Percentiles rank a stretch among this genome's conserved stretches.
Conservation (phyloP, 129 eudicot species). For the Calendula officinalis region DNA sequence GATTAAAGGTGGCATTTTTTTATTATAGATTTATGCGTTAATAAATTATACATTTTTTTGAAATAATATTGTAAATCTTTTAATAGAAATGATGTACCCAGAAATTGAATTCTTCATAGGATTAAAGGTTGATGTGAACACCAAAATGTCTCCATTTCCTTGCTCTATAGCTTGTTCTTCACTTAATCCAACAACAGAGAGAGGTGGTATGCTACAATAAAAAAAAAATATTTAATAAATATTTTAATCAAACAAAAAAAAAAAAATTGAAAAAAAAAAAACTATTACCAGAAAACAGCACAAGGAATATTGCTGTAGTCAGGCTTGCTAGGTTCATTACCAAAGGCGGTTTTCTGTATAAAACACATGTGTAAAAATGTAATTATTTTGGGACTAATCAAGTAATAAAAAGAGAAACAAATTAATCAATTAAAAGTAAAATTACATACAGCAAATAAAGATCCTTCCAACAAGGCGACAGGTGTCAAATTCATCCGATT, state of each 20-base stretch:
- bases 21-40: no score
- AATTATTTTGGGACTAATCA: conserved; percentile 1
- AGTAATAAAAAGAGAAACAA: no score
- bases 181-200: conserved; percentile 93
- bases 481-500: conserved; percentile 96
- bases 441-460: conserved; percentile 72
- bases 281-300: conserved; percentile 89
- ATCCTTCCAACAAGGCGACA: conserved; percentile 93
- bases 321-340: conserved; percentile 67
- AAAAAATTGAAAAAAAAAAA: background rate
- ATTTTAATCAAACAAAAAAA: background rate
- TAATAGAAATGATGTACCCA: conserved; percentile 50
- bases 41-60: no score
- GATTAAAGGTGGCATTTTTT: no score
- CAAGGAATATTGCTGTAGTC: conserved; percentile 72
- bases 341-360: conserved; percentile 85
- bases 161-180: conserved; percentile 90
- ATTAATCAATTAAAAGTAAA: conserved; percentile 2
- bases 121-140: conserved; percentile 86
- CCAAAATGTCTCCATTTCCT: conserved; percentile 71
- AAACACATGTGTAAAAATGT: conserved; percentile 13
- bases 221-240: background rate
- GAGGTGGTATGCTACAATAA: conserved; percentile 82
- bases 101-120: conserved; percentile 95
- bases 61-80: no score